These are phyloP conservation scores for Boletus huronensis DNA, from an alignment of 768 basidiomycete species.

Conservation along the genomic window DNA sequence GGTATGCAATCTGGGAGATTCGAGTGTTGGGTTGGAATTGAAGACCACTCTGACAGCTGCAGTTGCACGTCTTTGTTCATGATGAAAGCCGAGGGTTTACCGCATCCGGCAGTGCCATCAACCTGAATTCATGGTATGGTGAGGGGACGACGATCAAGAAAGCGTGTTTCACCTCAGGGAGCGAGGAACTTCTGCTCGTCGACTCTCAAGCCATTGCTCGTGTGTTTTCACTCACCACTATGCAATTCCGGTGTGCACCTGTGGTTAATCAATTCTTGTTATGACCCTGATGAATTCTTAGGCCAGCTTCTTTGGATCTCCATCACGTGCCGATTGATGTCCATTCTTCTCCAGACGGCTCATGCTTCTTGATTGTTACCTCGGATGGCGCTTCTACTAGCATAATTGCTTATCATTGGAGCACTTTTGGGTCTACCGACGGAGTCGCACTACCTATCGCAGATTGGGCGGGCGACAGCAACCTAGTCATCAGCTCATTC, in stretches of 20 bases:
- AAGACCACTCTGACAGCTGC: slow-evolving; percentile 27
- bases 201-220: slow-evolving; percentile 43
- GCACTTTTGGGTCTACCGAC: slow-evolving; percentile 50
- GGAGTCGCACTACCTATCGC: slow-evolving; percentile 40
- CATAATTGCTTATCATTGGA: slow-evolving; percentile 50
- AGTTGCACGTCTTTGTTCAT: slow-evolving; percentile 45
- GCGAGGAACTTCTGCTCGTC: slow-evolving; percentile 51
- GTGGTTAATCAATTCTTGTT: background rate
- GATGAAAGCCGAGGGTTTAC: slow-evolving; percentile 46
- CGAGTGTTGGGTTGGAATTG: background rate
- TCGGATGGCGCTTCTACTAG: slow-evolving; percentile 13
- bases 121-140: slow-evolving; percentile 47
- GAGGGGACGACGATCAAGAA: slow-evolving; percentile 33
- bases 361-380: slow-evolving; percentile 43
- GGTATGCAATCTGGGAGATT: slow-evolving; percentile 24
- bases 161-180: slow-evolving; percentile 45
- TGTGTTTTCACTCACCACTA: slow-evolving; percentile 51
- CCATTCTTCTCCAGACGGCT: slow-evolving; percentile 51
- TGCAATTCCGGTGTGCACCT: slow-evolving; percentile 48
- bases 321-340: slow-evolving; percentile 31
- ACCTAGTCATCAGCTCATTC: slow-evolving; percentile 43
- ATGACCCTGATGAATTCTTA: slow-evolving; percentile 15
- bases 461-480: slow-evolving; percentile 21
- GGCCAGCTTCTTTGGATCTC: slow-evolving; percentile 46
- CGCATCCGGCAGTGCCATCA: slow-evolving; percentile 40